phyloP scores from a whole-genome alignment of 2,329 filamentous ascomycete species.

The Metarhizium anisopliae region DNA sequence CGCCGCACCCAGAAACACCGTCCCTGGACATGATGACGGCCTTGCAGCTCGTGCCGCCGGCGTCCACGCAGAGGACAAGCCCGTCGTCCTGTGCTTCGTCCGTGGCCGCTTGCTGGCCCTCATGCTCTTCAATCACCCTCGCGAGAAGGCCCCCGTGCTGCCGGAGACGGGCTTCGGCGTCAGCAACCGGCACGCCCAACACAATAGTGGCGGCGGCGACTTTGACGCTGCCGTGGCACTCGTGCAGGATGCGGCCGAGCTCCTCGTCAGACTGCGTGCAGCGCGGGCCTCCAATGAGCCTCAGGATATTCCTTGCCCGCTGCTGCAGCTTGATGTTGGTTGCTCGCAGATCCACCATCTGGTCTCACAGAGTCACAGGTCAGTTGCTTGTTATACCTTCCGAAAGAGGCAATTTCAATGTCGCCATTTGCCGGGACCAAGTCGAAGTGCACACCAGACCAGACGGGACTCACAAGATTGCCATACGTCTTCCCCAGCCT shows the following conservation, averaged over 20 bases:
- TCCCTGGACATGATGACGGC: constrained; percentile 21
- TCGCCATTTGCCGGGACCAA: no score
- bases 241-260: constrained; percentile 10
- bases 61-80: constrained; percentile 29
- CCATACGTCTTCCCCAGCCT: no score
- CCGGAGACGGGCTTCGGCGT: constrained; percentile 12
- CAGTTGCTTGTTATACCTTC: no score
- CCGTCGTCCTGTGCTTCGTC: neutral
- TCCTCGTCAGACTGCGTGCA: constrained; percentile 12
- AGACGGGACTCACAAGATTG: no score
- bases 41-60: constrained; percentile 32
- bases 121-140: constrained; percentile 9
- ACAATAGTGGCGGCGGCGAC: constrained; percentile 2
- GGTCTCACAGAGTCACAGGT: no score
- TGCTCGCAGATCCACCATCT: constrained; percentile 19
- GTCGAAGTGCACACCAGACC: no score
- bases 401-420: no score
- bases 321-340: constrained; percentile 27
- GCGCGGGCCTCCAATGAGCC: constrained; percentile 8
- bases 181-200: constrained; percentile 6
- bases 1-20: constrained; percentile 18
- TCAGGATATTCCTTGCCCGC: constrained; percentile 15
- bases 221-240: constrained; percentile 9
- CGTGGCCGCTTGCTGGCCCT: no score
- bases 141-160: constrained; percentile 10